phyloP scores from a whole-genome alignment of 1,284 basidiomycete genomes.

The Dichomitus squalens region DNA sequence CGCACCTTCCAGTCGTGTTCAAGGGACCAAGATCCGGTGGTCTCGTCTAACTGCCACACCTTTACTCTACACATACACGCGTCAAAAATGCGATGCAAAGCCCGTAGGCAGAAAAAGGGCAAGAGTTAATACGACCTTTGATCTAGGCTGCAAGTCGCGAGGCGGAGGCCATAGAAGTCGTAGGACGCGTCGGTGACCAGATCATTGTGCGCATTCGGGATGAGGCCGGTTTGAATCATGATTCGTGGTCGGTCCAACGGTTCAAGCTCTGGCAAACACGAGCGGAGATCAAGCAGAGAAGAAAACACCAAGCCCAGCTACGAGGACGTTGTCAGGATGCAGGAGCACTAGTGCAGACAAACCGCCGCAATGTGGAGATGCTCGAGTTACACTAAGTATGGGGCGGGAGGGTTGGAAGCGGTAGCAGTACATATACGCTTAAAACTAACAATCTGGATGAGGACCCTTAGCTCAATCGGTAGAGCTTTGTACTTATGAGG shows the following conservation, averaged over 20 bases:
- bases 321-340: too few species aligned
- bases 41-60: conserved; percentile 76
- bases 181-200: conserved; percentile 84
- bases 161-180: conserved; percentile 85
- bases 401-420: too few species aligned
- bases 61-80: conserved; percentile 63
- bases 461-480: conserved; percentile 53
- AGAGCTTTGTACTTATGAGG: conserved; percentile 53
- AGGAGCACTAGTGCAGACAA: too few species aligned
- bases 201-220: conserved; percentile 75
- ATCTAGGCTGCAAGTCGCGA: conserved; percentile 78
- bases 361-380: too few species aligned
- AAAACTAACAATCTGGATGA: not conserved
- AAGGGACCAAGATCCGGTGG: conserved; percentile 69
- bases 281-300: not conserved
- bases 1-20: conserved; percentile 89
- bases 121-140: conserved; percentile 53
- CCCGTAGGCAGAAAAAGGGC: too few species aligned
- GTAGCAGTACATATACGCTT: too few species aligned
- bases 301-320: too few species aligned
- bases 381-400: too few species aligned
- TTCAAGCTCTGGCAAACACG: too few species aligned
- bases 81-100: not conserved
- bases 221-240: conserved; percentile 78
- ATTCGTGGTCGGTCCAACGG: not conserved